Conservation (phyloP, 1,139 yeast species). For the Hansenula anomala region DNA sequence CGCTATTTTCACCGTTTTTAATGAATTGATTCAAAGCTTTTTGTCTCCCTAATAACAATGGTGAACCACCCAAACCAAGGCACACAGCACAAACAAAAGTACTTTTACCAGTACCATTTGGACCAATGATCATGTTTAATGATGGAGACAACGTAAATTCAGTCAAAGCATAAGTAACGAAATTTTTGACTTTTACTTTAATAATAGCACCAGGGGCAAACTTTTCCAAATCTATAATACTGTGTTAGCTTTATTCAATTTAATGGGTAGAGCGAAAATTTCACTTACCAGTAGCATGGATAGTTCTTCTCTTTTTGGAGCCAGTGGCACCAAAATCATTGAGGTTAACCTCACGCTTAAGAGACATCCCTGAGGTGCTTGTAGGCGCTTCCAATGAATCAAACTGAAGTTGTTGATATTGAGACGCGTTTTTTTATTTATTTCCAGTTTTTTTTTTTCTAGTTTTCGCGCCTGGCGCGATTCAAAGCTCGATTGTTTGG, state of each 20-base stretch:
- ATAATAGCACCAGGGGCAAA: conserved; percentile 58
- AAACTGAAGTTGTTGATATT: too few relatives aligned
- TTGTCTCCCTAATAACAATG: conserved; percentile 78
- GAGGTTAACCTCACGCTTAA: neutral
- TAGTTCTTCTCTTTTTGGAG: neutral
- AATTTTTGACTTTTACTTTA: conserved; percentile 63
- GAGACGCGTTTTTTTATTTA: neutral
- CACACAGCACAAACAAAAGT: conserved; percentile 94
- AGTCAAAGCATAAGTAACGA: conserved; percentile 77
- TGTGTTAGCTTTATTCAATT: too few relatives aligned
- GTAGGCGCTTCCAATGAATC: too few relatives aligned
- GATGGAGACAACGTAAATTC: conserved; percentile 80
- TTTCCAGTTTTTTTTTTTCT: too few relatives aligned
- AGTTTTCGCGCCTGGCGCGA: too few relatives aligned
- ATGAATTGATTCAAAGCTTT: conserved; percentile 65
- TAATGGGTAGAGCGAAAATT: too few relatives aligned
- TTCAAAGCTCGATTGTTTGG: too few relatives aligned
- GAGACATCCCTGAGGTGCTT: neutral
- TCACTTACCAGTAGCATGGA: neutral
- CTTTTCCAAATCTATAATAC: conserved; percentile 6
- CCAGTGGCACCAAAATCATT: neutral
- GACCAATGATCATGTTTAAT: conserved; percentile 91
- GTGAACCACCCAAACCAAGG: conserved; percentile 80
- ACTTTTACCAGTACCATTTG: conserved; percentile 95
- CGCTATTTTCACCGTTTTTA: conserved; percentile 59